Evolutionary conservation across 345 rosid species (phyloP).

Genomic region (Dipteronia sinensis): DNA sequence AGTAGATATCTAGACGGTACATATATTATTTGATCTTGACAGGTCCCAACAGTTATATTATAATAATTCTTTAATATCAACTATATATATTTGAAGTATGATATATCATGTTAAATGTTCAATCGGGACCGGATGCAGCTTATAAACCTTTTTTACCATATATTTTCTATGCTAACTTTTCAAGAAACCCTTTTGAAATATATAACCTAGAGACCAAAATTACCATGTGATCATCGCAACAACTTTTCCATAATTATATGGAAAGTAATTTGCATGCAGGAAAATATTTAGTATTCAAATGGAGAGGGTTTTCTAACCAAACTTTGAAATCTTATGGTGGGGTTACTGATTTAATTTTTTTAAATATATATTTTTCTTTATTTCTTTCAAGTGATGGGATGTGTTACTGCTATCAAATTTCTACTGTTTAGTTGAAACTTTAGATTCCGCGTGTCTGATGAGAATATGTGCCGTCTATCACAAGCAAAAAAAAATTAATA

Average conservation of each 20-base stretch:
- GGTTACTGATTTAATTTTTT: neutral
- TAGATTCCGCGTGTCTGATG: neutral
- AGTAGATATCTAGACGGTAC: too few relatives aligned
- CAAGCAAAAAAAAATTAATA: neutral
- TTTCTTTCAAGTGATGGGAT: neutral
- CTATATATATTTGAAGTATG: too few relatives aligned
- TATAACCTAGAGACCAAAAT: neutral
- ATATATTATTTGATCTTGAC: too few relatives aligned
- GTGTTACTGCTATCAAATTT: neutral
- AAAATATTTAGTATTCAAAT: too few relatives aligned
- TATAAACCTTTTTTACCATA: neutral
- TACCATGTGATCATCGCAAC: neutral
- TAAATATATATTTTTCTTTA: too few relatives aligned
- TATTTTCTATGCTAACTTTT: neutral
- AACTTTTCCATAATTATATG: neutral
- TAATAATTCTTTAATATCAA: too few relatives aligned
- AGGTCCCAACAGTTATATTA: too few relatives aligned
- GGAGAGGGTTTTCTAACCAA: neutral
- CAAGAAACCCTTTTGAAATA: neutral
- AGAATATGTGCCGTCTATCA: neutral
- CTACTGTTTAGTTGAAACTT: neutral
- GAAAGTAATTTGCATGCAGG: neutral
- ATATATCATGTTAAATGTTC: too few relatives aligned
- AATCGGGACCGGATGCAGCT: too few relatives aligned
- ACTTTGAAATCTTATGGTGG: neutral